Percentiles rank a stretch among this genome's conserved stretches.
phyloP scores from a whole-genome alignment of 2,329 filamentous ascomycete genomes.

The Clonostachys chloroleuca region DNA sequence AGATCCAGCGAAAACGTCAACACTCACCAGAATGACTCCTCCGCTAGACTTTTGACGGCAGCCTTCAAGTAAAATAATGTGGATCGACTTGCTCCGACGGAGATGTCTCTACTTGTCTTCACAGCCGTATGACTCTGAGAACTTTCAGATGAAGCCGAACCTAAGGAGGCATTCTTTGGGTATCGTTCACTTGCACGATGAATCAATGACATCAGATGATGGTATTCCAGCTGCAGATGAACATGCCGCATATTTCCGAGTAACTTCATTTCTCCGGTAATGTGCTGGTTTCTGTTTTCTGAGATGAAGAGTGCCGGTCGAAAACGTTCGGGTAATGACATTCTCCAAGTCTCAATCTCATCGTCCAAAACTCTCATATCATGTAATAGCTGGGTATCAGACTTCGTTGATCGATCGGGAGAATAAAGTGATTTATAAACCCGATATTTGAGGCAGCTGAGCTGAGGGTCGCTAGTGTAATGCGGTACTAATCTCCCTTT shows the following conservation, averaged over 20 bases:
- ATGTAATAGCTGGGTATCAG: slow-evolving; percentile 47
- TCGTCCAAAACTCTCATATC: slow-evolving; percentile 53
- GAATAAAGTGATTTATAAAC: slow-evolving; percentile 45
- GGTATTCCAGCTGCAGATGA: slow-evolving; percentile 48
- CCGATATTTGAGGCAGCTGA: slow-evolving; percentile 47
- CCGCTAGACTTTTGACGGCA: slow-evolving; percentile 32
- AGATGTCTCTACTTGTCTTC: slow-evolving; percentile 45
- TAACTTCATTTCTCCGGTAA: not conserved
- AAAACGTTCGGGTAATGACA: slow-evolving; percentile 32
- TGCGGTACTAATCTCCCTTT: not conserved
- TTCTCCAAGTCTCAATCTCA: slow-evolving; percentile 49
- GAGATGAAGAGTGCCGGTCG: not conserved
- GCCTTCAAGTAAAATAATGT: slow-evolving; percentile 42
- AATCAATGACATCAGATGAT: slow-evolving; percentile 49
- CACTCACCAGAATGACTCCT: slow-evolving; percentile 44
- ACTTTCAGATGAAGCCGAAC: not conserved
- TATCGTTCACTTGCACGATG: slow-evolving; percentile 51
- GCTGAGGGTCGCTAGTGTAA: slow-evolving; percentile 28
- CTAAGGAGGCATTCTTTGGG: not conserved
- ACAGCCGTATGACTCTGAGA: slow-evolving; percentile 17
- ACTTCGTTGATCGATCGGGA: slow-evolving; percentile 36
- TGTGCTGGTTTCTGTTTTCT: not conserved
- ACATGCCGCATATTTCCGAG: slow-evolving; percentile 32
- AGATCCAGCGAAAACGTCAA: not conserved
- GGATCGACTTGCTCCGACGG: slow-evolving; percentile 50